A percentile compares a stretch with the other conserved stretches of the same genome.
phyloP scores from a whole-genome alignment of 2,329 filamentous ascomycete species.

The Rhexocercosporidium sp. region DNA sequence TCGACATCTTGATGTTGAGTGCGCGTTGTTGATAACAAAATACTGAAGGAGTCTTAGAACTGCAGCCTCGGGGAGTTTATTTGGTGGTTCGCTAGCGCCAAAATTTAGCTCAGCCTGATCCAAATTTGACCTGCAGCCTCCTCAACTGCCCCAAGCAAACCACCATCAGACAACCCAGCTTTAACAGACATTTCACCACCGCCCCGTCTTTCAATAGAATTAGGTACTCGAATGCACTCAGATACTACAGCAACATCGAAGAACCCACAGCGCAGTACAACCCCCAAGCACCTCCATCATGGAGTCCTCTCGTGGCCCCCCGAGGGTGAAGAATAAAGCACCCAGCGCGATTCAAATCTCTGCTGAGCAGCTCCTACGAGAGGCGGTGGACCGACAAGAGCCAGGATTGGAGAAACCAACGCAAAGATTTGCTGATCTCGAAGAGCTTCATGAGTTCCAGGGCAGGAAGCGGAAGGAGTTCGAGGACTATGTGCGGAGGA shows the following conservation, averaged over 20 bases:
- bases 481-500: constrained; percentile 95
- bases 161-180: not conserved
- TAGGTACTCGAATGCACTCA: not conserved
- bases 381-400: constrained; percentile 97
- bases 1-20: constrained; percentile 68
- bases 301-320: constrained; percentile 90
- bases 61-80: constrained; percentile 9
- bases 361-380: constrained; percentile 94
- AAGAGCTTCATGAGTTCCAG: constrained; percentile 97
- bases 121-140: constrained; percentile 7
- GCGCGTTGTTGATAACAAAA: constrained; percentile 5
- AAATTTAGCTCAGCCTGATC: constrained; percentile 14
- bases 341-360: constrained; percentile 90
- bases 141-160: not conserved
- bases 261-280: not conserved
- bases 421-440: constrained; percentile 92
- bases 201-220: not conserved
- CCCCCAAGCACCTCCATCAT: constrained; percentile 55
- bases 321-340: constrained; percentile 98
- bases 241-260: not conserved
- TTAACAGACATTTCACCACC: not conserved
- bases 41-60: not conserved
- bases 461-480: constrained; percentile 95
- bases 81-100: not conserved
- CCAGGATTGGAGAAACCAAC: constrained; percentile 85